phyloP scores from a whole-genome alignment of 1,139 yeast genomes.

The Barnettozyma hawaiiensis region DNA sequence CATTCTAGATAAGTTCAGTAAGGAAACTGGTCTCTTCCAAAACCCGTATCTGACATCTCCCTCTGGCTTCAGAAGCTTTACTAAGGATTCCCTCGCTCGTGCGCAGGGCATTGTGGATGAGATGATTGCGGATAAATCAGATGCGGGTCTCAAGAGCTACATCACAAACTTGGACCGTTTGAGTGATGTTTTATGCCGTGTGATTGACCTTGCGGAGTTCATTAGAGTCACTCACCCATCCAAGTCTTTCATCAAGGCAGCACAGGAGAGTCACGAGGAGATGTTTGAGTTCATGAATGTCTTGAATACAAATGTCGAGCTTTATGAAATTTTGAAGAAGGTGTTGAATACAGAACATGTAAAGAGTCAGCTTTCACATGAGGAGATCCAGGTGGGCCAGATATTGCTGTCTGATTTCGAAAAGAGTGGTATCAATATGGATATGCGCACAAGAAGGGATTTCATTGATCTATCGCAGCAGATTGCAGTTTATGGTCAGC shows the following conservation, averaged over 20 bases:
- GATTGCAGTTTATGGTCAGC: conserved; percentile 78
- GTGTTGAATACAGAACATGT: conserved; percentile 45
- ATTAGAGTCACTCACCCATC: conserved; percentile 86
- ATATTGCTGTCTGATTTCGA: conserved; percentile 80
- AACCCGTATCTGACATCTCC: conserved; percentile 68
- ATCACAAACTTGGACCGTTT: conserved; percentile 72
- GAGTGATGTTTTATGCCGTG: conserved; percentile 86
- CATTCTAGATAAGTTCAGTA: conserved; percentile 7
- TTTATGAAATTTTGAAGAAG: conserved; percentile 53
- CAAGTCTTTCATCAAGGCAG: conserved; percentile 63
- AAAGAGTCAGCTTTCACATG: conserved; percentile 42
- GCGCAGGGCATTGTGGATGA: conserved; percentile 59
- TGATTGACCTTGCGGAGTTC: conserved; percentile 91
- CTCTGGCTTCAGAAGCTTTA: conserved; percentile 62
- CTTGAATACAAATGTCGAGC: conserved; percentile 75
- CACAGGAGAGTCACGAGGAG: conserved; percentile 82
- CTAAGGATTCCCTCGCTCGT: conserved; percentile 51
- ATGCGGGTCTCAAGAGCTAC: conserved; percentile 45
- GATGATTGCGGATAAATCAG: conserved; percentile 44
- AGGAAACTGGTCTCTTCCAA: conserved; percentile 60
- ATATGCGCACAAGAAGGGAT: conserved; percentile 54
- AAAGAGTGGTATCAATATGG: conserved; percentile 85
- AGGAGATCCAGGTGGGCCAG: conserved; percentile 79
- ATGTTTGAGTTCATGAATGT: conserved; percentile 94
- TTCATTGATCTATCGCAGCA: conserved; percentile 79